Evolutionary conservation across 441 rosid species (phyloP).

Genomic region (Populus tomentosa): DNA sequence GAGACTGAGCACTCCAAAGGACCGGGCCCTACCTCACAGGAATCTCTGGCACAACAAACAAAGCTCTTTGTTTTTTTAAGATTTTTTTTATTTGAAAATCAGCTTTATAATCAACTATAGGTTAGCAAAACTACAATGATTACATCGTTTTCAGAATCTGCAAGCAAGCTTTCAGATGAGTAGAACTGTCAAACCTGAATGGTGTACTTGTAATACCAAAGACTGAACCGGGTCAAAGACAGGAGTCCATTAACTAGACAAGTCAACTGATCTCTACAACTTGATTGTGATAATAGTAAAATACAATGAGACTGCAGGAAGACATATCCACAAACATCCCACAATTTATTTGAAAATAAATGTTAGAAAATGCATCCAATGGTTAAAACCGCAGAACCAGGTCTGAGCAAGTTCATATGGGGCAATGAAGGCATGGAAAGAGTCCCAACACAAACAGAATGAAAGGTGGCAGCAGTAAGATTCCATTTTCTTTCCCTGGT

Average conservation of each 20-base stretch:
- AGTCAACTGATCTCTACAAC: background rate
- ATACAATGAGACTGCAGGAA: background rate
- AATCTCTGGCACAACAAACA: too few relatives aligned
- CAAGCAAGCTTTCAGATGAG: background rate
- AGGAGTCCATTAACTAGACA: background rate
- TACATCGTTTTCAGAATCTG: background rate
- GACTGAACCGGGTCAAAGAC: background rate
- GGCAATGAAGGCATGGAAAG: slow-evolving; percentile 2
- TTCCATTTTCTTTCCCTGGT: background rate
- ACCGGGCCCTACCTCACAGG: background rate
- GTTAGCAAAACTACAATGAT: background rate
- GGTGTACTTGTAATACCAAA: background rate
- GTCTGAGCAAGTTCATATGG: background rate
- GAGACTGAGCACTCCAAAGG: background rate
- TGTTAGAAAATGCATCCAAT: background rate
- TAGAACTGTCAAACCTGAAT: background rate
- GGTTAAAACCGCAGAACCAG: background rate
- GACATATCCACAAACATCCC: background rate
- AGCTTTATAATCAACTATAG: background rate
- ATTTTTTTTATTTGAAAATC: background rate
- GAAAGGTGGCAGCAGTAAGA: background rate
- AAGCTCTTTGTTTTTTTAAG: too few relatives aligned
- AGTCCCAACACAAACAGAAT: slow-evolving; percentile 3
- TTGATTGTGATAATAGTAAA: background rate
- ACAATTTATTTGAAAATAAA: background rate